These are phyloP conservation scores for Trypanosoma theileri DNA, from an alignment of 208 protist species.

Conservation along the genomic window DNA sequence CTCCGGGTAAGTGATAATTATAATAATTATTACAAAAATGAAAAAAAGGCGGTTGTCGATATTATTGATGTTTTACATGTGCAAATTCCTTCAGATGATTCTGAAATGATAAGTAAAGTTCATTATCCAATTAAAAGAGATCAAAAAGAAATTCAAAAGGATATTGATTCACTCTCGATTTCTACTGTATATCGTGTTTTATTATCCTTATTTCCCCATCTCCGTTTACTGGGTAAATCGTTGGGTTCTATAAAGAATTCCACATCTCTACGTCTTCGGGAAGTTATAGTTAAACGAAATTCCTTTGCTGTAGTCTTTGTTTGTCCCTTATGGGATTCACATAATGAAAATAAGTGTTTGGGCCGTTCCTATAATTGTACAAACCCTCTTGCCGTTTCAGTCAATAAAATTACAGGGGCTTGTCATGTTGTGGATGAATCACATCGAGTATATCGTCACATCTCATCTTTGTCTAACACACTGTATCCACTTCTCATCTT, in stretches of 20 bases:
- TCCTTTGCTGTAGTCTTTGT: constrained; percentile 18
- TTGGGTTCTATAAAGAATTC: background rate
- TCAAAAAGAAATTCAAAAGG: background rate
- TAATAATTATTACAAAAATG: background rate
- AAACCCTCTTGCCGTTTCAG: constrained; percentile 5
- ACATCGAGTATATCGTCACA: constrained; percentile 22
- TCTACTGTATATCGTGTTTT: background rate
- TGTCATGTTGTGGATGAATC: constrained; percentile 32
- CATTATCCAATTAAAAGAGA: background rate
- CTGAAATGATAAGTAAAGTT: background rate
- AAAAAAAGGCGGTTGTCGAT: constrained; percentile 1
- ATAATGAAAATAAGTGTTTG: background rate
- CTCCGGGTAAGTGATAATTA: constrained; percentile 5
- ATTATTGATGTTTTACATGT: constrained; percentile 8
- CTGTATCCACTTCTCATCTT: constrained; percentile 20
- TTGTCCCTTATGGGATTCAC: background rate
- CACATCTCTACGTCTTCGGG: constrained; percentile 10
- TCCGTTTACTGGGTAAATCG: background rate
- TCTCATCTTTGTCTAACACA: background rate
- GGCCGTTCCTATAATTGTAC: background rate
- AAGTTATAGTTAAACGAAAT: constrained; percentile 20
- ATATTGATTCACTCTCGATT: background rate
- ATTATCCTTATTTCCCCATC: constrained; percentile 17
- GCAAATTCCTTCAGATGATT: background rate
- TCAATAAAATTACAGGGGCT: background rate